Percentiles rank a stretch among this genome's conserved stretches.
Evolutionary conservation across 2,329 filamentous ascomycete species (phyloP).

Genomic region (Arthrobotrys megalospora): DNA sequence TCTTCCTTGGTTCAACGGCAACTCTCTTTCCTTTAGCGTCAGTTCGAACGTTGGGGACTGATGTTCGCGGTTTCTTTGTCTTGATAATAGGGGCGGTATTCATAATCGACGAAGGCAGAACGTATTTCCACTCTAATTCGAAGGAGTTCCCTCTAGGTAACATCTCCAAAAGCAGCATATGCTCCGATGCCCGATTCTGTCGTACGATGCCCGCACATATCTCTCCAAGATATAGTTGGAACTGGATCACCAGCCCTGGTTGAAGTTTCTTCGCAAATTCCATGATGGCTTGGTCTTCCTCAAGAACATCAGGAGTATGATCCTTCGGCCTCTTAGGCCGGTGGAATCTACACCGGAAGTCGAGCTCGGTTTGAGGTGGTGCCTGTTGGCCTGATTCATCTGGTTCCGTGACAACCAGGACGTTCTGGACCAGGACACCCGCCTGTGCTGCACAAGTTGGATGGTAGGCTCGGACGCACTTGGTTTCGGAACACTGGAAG

Average conservation of each 20-base stretch:
- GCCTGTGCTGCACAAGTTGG: slow-evolving; percentile 93
- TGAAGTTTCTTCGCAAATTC: slow-evolving; percentile 79
- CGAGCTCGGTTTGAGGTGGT: slow-evolving; percentile 87
- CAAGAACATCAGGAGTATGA: slow-evolving; percentile 77
- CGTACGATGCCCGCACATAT: slow-evolving; percentile 92
- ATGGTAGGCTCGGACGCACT: slow-evolving; percentile 93
- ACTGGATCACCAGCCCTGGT: slow-evolving; percentile 83
- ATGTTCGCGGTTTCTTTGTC: slow-evolving; percentile 34
- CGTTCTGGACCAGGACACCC: slow-evolving; percentile 86
- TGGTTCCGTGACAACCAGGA: slow-evolving; percentile 86
- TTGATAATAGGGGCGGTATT: slow-evolving; percentile 38
- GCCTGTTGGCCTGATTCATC: slow-evolving; percentile 93
- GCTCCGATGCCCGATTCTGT: slow-evolving; percentile 83
- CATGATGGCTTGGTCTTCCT: slow-evolving; percentile 78
- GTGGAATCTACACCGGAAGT: slow-evolving; percentile 93
- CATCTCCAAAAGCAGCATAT: slow-evolving; percentile 83
- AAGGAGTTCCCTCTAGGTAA: slow-evolving; percentile 83
- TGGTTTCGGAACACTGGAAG: slow-evolving; percentile 96
- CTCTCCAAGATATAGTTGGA: slow-evolving; percentile 85
- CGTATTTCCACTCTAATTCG: slow-evolving; percentile 86
- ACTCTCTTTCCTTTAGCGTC: slow-evolving; percentile 56
- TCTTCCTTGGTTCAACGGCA: slow-evolving; percentile 52
- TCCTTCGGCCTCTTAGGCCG: slow-evolving; percentile 87
- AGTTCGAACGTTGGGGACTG: slow-evolving; percentile 35
- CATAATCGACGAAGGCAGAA: slow-evolving; percentile 44